Evolutionary conservation across 2,329 filamentous ascomycete species (phyloP).

Genomic region (Trichoderma pleuroti): DNA sequence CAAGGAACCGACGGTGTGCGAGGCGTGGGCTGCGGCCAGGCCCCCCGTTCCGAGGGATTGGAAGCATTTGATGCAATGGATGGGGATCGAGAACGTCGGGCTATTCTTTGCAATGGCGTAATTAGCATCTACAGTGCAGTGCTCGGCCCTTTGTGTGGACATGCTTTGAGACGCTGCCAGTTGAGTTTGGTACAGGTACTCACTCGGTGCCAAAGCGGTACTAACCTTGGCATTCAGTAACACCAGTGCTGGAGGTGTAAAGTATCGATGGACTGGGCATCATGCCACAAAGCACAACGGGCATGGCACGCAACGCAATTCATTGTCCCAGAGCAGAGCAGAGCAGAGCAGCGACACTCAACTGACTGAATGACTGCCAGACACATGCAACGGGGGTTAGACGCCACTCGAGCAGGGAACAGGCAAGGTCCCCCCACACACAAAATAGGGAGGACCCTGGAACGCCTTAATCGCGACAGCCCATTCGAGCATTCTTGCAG

Average conservation of each 20-base stretch:
- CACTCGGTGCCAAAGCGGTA: background rate
- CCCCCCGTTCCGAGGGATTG: background rate
- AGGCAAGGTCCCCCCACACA: slow-evolving; percentile 13
- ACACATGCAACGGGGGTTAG: background rate
- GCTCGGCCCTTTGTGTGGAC: background rate
- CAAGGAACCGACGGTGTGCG: background rate
- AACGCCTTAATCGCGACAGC: slow-evolving; percentile 3
- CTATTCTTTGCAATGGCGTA: background rate
- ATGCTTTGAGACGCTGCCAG: background rate
- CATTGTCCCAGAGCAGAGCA: background rate
- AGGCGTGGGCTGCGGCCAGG: background rate
- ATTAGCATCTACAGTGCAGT: background rate
- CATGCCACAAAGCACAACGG: background rate
- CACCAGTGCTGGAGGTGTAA: background rate
- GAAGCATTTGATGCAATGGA: background rate
- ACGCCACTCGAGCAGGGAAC: slow-evolving; percentile 17
- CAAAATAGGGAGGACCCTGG: background rate
- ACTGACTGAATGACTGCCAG: background rate
- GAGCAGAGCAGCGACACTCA: background rate
- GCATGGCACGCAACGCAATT: background rate
- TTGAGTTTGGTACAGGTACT: background rate
- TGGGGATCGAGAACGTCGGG: background rate
- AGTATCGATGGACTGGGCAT: background rate
- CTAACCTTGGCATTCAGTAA: background rate
- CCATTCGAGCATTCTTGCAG: background rate